Conservation (phyloP, 345 rosid species). For the Durio zibethinus region DNA sequence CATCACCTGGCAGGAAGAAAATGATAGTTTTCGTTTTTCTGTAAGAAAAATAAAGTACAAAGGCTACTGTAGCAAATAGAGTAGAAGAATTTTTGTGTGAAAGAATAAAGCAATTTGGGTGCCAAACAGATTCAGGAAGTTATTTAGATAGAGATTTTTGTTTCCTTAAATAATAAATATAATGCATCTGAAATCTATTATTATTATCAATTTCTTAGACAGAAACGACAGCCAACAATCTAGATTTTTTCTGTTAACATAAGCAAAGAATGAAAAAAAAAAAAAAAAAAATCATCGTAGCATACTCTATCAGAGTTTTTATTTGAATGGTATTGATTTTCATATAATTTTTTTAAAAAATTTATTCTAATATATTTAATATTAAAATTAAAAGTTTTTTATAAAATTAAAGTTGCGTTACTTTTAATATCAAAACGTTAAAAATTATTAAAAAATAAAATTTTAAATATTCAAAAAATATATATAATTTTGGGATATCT, state of each 20-base stretch:
- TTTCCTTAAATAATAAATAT: conserved; percentile 15
- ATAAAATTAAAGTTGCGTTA: too few species aligned
- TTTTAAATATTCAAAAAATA: too few species aligned
- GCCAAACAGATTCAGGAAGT: background rate
- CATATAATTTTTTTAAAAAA: too few species aligned
- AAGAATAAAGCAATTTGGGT: background rate
- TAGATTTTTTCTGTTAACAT: background rate
- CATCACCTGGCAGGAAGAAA: background rate
- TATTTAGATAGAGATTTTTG: conserved; percentile 3
- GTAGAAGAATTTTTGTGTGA: background rate
- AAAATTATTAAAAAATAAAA: too few species aligned
- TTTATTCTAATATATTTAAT: too few species aligned
- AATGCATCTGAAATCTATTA: background rate
- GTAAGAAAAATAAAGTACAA: background rate
- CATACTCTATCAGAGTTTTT: background rate
- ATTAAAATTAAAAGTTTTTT: too few species aligned
- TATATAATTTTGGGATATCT: too few species aligned
- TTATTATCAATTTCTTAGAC: background rate
- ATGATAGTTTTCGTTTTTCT: background rate
- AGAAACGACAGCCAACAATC: background rate
- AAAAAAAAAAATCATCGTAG: background rate
- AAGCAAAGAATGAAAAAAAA: conserved; percentile 11
- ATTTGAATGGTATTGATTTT: too few species aligned
- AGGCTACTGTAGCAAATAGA: background rate
- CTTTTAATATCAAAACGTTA: too few species aligned